Base-by-base conservation (phyloP, 1,284 basidiomycete genomes). In the Golubevia sp. region DNA sequence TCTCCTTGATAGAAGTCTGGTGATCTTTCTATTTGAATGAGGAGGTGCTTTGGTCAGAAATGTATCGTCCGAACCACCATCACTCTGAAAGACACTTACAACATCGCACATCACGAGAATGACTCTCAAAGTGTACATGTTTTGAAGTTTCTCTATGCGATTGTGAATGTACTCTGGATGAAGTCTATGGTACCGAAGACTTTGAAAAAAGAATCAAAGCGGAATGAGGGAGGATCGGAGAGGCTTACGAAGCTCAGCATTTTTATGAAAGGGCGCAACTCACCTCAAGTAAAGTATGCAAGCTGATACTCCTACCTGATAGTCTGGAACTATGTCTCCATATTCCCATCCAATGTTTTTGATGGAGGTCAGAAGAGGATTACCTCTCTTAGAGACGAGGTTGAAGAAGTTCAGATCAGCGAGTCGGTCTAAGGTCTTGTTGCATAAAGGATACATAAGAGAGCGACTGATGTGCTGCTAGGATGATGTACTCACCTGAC, bases 91-190 rank as follows among this genome's bases (percentile, higher is more conserved):
- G 24, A 18, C 26, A 84, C 92, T 80, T 76, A 95, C 94, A 55
- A 97, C 89, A 85, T 99, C 97, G 79, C 93, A 98, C 72, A 94
- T 86, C 44, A 99, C 87, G 15, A 99, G 87, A n/a, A 99, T 86
- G 51, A 99, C 88, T 49, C 97, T 87, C 1, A 97, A 87, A 58
- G 89, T 91, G 82, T 93, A 99, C 13, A 89, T 88, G 49, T 88
- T 88, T 2, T 90, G 90, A 18, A 99, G 88, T 73, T 91, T 91
- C 75, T 93, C 90, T 64, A 99, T 94, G 2, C 97, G 90, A 52
- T 88, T 88, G 79, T 94, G 92, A 64, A 99, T 91, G 82, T 99
- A 99, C 84, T 99, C 97, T 3, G 97, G 97, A 84, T 99, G 97
- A 18, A 99, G 87, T 25, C 95, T 91, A 77, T 99, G 95, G 74